phyloP scores from a whole-genome alignment of 805 yeast species.

The Ascoidea rubescens region DNA sequence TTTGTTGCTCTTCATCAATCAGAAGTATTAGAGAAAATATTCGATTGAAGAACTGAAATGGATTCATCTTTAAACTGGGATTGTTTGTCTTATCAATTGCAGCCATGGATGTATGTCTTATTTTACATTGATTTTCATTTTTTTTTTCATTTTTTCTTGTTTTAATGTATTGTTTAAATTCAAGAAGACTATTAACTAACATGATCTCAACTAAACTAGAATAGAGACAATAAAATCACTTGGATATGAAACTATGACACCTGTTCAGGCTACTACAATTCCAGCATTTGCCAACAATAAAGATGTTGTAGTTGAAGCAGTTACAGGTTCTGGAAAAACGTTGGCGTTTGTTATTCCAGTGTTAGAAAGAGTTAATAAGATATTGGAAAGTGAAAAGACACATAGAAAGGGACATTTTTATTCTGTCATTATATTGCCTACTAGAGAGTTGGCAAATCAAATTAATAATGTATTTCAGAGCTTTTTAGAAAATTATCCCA shows the following conservation, averaged over 20 bases:
- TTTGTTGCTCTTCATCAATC: not conserved
- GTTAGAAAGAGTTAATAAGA: conserved; percentile 43
- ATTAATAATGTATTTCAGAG: conserved; percentile 52
- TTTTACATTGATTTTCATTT: too few species aligned
- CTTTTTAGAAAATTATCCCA: conserved; percentile 45
- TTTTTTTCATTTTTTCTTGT: conserved; percentile 1
- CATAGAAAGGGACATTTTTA: conserved; percentile 52
- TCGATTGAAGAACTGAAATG: too few species aligned
- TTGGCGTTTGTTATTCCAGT: conserved; percentile 80
- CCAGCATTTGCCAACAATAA: conserved; percentile 75
- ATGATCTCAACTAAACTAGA: not conserved
- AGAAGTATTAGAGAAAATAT: not conserved
- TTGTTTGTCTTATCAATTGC: conserved; percentile 33
- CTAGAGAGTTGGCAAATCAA: conserved; percentile 57
- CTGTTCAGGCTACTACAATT: conserved; percentile 91
- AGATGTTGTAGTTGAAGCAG: conserved; percentile 95
- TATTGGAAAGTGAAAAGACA: conserved; percentile 16
- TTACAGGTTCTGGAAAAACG: conserved; percentile 97
- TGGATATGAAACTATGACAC: conserved; percentile 80
- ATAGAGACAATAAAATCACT: conserved; percentile 49
- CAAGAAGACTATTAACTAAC: too few species aligned
- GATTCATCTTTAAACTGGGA: conserved; percentile 37
- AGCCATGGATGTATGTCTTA: conserved; percentile 44
- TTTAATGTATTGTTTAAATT: not conserved
- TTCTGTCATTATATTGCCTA: conserved; percentile 56